These are phyloP conservation scores for Serendipita vermifera DNA, from an alignment of 768 basidiomycete species.

Conservation along the genomic window DNA sequence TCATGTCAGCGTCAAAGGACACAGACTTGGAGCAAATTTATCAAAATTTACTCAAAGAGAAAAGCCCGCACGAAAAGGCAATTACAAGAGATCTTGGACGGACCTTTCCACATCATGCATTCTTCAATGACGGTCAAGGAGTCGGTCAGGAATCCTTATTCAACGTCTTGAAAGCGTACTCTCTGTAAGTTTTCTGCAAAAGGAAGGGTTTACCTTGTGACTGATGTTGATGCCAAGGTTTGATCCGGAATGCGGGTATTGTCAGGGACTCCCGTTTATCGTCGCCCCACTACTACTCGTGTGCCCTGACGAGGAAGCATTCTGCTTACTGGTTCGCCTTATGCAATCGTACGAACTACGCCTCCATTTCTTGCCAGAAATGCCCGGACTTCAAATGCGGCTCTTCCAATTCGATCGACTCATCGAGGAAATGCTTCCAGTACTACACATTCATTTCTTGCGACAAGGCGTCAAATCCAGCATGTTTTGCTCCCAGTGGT, in stretches of 20 bases:
- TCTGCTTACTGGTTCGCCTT: constrained; percentile 82
- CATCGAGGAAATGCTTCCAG: constrained; percentile 83
- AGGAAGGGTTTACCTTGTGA: neutral
- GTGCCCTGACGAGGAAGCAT: constrained; percentile 93
- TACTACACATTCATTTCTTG: constrained; percentile 84
- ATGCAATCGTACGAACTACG: constrained; percentile 96
- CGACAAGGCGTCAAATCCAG: constrained; percentile 92
- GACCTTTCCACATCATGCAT: constrained; percentile 94
- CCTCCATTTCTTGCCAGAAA: constrained; percentile 96
- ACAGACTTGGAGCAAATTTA: constrained; percentile 72
- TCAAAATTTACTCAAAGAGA: constrained; percentile 64
- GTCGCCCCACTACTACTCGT: constrained; percentile 88
- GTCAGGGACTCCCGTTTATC: constrained; percentile 93
- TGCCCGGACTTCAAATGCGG: constrained; percentile 92
- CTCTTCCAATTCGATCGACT: constrained; percentile 87
- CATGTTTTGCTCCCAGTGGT: constrained; percentile 99
- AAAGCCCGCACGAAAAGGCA: constrained; percentile 83
- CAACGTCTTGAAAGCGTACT: constrained; percentile 96
- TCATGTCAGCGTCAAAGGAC: constrained; percentile 96
- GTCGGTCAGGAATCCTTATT: constrained; percentile 96
- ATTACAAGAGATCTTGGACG: constrained; percentile 87
- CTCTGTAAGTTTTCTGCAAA: constrained; percentile 42
- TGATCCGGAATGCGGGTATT: constrained; percentile 91
- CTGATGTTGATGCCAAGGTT: constrained; percentile 37
- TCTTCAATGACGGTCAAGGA: constrained; percentile 88